Evolutionary conservation across 129 eudicot genomes (phyloP), one percentile per base, ranked within the genome.

Genomic region (Saposhnikovia divaricata): DNA sequence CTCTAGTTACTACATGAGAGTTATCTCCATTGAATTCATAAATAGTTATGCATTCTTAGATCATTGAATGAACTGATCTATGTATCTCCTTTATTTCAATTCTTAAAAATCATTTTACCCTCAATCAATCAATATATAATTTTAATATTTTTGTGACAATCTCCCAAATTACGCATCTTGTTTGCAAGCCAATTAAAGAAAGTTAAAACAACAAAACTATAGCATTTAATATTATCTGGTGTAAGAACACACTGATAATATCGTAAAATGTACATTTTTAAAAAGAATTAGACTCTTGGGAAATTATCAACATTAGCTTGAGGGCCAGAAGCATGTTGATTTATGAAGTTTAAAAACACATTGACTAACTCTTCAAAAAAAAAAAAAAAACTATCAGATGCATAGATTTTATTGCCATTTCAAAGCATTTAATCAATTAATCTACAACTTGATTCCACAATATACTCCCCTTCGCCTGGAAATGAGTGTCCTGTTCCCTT

Each of bases 261-360:
- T 53, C 25, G 2, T 59, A 1, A 59, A 8, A n/a, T 59, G 21
- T 59, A 28, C 21, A 13, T 65, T 65, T 28, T 28, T 0, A 8
- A 28, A 59, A 61, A 66, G 9, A 66, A 12, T 28, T 31, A 13
- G 21, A 31, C 40, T 13, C 40, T 28, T 3, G 13, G 40, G 40
- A 66, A 66, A 12, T 28, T 15, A 3, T 23, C 14, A 9, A 59
- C 31, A 23, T 23, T 59, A 23, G 13, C 14, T n/a, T n/a, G 66
- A 59, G 66, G 66, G 66, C 66, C 28, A n/a, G 31, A 59, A n/a
- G 75, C 44, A 70, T 70, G 40, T 70, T 70, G 6, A 72, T 72
- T 72, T 10, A 5, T 42, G 8, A 9, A 42, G 77, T 23, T 21
- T 72, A 72, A 23, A 27, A 72, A 10, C 31, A 72, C 48, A 72